Conservation (phyloP, 208 protist genomes). For the Trypanosoma congolense region DNA sequence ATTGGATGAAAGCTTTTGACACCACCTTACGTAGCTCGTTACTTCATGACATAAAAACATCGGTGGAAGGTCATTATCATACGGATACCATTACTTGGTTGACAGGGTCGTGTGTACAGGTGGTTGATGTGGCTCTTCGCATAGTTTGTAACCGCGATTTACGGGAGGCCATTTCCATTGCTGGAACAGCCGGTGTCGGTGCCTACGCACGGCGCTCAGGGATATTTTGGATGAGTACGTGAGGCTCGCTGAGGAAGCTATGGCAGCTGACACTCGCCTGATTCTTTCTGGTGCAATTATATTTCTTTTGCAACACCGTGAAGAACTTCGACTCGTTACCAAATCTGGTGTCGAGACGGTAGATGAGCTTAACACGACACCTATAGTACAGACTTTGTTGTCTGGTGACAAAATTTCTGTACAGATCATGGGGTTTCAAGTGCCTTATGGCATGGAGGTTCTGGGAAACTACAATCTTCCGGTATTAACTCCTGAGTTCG, state of each 20-base stretch:
- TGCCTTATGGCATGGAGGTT: slow-evolving; percentile 80
- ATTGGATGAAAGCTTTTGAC: slow-evolving; percentile 74
- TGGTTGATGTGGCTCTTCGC: slow-evolving; percentile 62
- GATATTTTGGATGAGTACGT: slow-evolving; percentile 52
- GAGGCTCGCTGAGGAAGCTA: slow-evolving; percentile 24
- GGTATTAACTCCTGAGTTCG: slow-evolving; percentile 35
- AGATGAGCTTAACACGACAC: slow-evolving; percentile 58
- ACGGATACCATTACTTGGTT: slow-evolving; percentile 48
- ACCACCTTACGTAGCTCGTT: slow-evolving; percentile 44
- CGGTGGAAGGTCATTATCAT: slow-evolving; percentile 31
- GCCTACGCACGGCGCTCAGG: slow-evolving; percentile 44
- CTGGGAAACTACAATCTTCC: slow-evolving; percentile 50
- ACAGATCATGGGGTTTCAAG: slow-evolving; percentile 45
- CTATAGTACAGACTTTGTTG: slow-evolving; percentile 73
- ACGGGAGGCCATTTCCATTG: slow-evolving; percentile 44
- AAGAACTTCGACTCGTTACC: slow-evolving; percentile 45
- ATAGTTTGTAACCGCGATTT: slow-evolving; percentile 64
- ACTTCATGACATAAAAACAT: slow-evolving; percentile 36
- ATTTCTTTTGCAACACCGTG: slow-evolving; percentile 45
- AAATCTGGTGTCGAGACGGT: slow-evolving; percentile 40
- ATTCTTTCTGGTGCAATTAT: slow-evolving; percentile 40
- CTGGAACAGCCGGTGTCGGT: slow-evolving; percentile 39
- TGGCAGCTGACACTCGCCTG: slow-evolving; percentile 16
- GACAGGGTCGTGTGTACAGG: slow-evolving; percentile 52
- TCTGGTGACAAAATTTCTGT: slow-evolving; percentile 43